These are phyloP conservation scores for Trichothecium sympodiale DNA, from an alignment of 2,329 filamentous ascomycete species.

Conservation along the genomic window DNA sequence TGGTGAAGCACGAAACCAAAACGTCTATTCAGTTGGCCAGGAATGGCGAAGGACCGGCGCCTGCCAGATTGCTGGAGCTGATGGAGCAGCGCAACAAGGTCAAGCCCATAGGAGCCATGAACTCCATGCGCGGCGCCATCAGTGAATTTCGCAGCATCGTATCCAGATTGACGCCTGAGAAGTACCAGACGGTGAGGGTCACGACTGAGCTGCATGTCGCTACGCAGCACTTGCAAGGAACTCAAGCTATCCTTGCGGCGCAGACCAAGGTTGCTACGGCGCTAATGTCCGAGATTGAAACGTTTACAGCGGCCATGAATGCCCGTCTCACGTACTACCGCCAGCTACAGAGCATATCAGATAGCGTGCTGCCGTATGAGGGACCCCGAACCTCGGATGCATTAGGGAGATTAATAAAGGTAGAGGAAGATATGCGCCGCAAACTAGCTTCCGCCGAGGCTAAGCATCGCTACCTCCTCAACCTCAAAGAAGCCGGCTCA, in stretches of 20 bases:
- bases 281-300: conserved; percentile 61
- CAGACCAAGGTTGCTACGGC: conserved; percentile 37
- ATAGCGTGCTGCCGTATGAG: conserved; percentile 69
- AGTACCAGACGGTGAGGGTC: conserved; percentile 35
- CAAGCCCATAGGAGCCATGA: conserved; percentile 36
- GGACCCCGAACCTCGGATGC: conserved; percentile 43
- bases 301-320: conserved; percentile 73
- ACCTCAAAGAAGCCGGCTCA: conserved; percentile 46
- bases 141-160: conserved; percentile 56
- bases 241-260: conserved; percentile 40
- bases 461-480: conserved; percentile 61
- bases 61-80: conserved; percentile 46
- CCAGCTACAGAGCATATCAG: conserved; percentile 83
- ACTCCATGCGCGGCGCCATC: conserved; percentile 61
- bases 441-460: conserved; percentile 54
- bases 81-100: conserved; percentile 33
- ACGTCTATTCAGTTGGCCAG: conserved; percentile 49
- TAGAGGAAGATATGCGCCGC: conserved; percentile 31
- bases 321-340: conserved; percentile 79
- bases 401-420: conserved; percentile 21
- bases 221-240: conserved; percentile 47
- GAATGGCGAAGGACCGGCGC: conserved; percentile 57
- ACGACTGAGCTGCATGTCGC: conserved; percentile 56
- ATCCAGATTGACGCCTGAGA: conserved; percentile 36
- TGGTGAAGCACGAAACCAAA: conserved; percentile 63